A percentile compares a stretch with the other conserved stretches of the same genome.
Conservation (phyloP, 805 yeast genomes). For the Suhomyces sp. region DNA sequence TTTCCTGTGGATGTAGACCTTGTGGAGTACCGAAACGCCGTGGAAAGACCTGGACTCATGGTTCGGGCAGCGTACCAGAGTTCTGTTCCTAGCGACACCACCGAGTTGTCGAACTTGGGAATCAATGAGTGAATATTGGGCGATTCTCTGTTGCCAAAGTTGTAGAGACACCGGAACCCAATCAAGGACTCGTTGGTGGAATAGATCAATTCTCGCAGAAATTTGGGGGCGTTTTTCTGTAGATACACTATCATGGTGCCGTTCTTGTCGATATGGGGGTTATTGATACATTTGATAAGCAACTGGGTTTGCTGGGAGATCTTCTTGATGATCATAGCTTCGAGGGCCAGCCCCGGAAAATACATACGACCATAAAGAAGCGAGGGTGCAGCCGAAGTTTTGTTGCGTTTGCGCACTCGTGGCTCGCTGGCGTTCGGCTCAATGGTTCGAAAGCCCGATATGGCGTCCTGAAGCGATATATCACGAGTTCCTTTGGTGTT, state of each 20-base stretch:
- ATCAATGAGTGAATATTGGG: conserved; percentile 9
- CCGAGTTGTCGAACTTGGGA: conserved; percentile 56
- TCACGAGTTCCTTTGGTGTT: conserved; percentile 50
- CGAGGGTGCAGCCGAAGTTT: conserved; percentile 18
- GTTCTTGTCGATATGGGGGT: conserved; percentile 50
- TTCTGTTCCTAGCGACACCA: conserved; percentile 77
- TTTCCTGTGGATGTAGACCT: conserved; percentile 83
- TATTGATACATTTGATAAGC: conserved; percentile 72
- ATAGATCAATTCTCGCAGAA: conserved; percentile 70
- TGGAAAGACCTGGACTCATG: conserved; percentile 86
- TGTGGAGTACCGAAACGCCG: conserved; percentile 81
- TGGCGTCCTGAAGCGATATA: conserved; percentile 61
- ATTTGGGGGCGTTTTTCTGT: conserved; percentile 63
- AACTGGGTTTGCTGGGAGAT: conserved; percentile 60
- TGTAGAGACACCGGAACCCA: conserved; percentile 79
- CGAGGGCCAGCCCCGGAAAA: conserved; percentile 81
- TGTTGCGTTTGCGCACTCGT: neutral
- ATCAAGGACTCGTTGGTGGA: conserved; percentile 80
- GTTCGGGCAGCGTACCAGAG: conserved; percentile 81
- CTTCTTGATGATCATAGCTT: conserved; percentile 78
- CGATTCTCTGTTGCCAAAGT: conserved; percentile 40
- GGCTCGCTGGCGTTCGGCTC: conserved; percentile 36
- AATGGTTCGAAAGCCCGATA: conserved; percentile 63
- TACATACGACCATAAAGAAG: conserved; percentile 82
- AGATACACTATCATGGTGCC: conserved; percentile 63